Percentiles rank a stretch among this genome's conserved stretches.
phyloP scores from a whole-genome alignment of 768 basidiomycete species.

The Boletus rufocinnamomeus region DNA sequence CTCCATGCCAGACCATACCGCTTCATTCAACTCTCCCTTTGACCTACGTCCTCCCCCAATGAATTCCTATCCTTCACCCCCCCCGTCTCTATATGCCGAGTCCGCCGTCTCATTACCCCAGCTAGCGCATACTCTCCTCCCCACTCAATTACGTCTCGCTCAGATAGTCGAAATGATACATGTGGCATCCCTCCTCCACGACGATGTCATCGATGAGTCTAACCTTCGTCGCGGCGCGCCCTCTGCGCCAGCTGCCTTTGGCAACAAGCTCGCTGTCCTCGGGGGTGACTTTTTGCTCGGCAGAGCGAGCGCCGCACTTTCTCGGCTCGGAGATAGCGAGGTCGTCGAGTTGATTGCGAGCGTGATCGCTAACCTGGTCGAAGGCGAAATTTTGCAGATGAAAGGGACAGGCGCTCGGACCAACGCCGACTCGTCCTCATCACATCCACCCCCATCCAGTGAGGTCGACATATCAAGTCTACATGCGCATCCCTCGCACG shows the following conservation, averaged over 20 bases:
- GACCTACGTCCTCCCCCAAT: constrained; percentile 42
- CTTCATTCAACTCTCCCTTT: constrained; percentile 65
- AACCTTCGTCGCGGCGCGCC: constrained; percentile 69
- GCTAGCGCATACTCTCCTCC: constrained; percentile 49
- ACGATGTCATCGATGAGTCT: constrained; percentile 81
- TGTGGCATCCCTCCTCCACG: constrained; percentile 90
- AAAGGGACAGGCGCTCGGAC: constrained; percentile 14
- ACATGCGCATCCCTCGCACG: constrained; percentile 39
- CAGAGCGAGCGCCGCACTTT: constrained; percentile 83
- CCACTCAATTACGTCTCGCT: constrained; percentile 89
- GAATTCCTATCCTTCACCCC: constrained; percentile 29
- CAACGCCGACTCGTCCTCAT: background rate
- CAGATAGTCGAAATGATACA: constrained; percentile 99
- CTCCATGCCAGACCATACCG: constrained; percentile 74
- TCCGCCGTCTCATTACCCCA: constrained; percentile 34
- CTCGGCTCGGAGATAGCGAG: constrained; percentile 82
- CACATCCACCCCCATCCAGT: background rate
- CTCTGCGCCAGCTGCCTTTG: constrained; percentile 74
- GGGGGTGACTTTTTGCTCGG: constrained; percentile 96
- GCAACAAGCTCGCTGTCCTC: constrained; percentile 92
- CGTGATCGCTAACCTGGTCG: constrained; percentile 94
- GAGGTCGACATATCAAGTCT: constrained; percentile 41
- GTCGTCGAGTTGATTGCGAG: constrained; percentile 92
- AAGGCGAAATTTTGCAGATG: constrained; percentile 91
- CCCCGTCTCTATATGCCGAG: constrained; percentile 21